phyloP scores from a whole-genome alignment of 1,284 basidiomycete genomes.

The Rhodotorula sp. region DNA sequence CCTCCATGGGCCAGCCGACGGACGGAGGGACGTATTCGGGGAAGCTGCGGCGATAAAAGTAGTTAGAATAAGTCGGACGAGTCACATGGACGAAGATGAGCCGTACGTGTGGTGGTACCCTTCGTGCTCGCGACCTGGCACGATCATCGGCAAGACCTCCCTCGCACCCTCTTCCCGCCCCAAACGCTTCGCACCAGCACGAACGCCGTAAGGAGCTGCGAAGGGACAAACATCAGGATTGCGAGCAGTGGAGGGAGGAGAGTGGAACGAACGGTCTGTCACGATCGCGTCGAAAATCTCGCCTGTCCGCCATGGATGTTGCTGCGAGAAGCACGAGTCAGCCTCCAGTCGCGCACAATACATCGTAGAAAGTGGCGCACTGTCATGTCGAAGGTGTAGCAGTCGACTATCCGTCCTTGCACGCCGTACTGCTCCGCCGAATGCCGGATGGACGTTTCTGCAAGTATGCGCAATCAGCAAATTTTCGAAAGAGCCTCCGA shows the following conservation, averaged over 20 bases:
- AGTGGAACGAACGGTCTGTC: slow-evolving; percentile 64
- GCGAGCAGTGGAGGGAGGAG: not conserved
- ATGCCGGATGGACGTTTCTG: slow-evolving; percentile 63
- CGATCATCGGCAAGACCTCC: slow-evolving; percentile 40
- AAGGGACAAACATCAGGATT: not conserved
- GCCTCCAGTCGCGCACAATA: not conserved
- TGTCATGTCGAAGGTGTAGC: slow-evolving; percentile 86
- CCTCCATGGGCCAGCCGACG: slow-evolving; percentile 46
- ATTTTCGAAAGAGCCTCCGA: not conserved
- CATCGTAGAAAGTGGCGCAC: not conserved
- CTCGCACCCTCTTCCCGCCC: slow-evolving; percentile 60
- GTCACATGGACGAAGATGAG: too few relatives aligned
- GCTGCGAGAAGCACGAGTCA: slow-evolving; percentile 35
- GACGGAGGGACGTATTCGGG: slow-evolving; percentile 51
- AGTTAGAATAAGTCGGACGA: not conserved
- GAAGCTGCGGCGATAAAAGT: slow-evolving; percentile 27
- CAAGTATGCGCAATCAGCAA: not conserved
- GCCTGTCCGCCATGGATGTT: slow-evolving; percentile 82
- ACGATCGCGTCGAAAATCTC: slow-evolving; percentile 90
- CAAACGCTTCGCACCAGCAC: slow-evolving; percentile 92
- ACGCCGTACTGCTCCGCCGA: slow-evolving; percentile 85
- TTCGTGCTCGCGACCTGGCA: slow-evolving; percentile 29
- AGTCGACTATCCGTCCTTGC: slow-evolving; percentile 70
- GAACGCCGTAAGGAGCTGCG: slow-evolving; percentile 71
- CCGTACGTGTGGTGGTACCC: slow-evolving; percentile 30